phyloP scores from a whole-genome alignment of 2,329 filamentous ascomycete genomes.

The Annulohypoxylon truncatum region DNA sequence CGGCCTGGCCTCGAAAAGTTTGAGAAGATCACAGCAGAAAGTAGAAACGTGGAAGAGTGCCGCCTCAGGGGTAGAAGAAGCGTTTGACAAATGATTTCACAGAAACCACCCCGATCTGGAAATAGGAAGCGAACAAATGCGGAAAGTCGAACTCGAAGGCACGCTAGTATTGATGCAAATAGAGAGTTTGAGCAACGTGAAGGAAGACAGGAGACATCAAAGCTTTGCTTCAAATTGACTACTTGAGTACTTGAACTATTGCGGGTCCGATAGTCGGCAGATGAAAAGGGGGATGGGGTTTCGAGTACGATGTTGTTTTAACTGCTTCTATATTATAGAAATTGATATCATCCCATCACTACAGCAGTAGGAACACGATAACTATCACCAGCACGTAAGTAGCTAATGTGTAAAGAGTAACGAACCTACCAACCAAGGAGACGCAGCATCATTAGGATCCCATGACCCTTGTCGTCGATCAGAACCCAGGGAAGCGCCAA shows the following conservation, averaged over 20 bases:
- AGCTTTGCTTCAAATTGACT: conserved; percentile 37
- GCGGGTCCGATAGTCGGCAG: conserved; percentile 28
- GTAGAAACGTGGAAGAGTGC: conserved; percentile 29
- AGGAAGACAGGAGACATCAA: conserved; percentile 16
- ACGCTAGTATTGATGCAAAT: conserved; percentile 43
- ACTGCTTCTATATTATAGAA: neutral
- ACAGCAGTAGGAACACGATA: neutral
- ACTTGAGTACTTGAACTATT: conserved; percentile 2
- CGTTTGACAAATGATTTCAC: conserved; percentile 42
- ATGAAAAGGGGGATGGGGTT: conserved; percentile 22
- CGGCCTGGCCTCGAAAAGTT: conserved; percentile 24
- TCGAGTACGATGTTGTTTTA: conserved; percentile 3
- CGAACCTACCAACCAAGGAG: conserved; percentile 13
- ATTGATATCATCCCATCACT: neutral
- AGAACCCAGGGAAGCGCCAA: conserved; percentile 34
- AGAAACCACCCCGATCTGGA: conserved; percentile 49
- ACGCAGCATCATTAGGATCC: conserved; percentile 9
- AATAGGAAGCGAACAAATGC: conserved; percentile 57
- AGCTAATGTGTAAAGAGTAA: conserved; percentile 7
- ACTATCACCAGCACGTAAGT: neutral
- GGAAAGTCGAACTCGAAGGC: conserved; percentile 43
- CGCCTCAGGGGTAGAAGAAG: conserved; percentile 30
- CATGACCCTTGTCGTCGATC: conserved; percentile 45
- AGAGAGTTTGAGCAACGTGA: conserved; percentile 42
- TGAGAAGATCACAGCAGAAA: conserved; percentile 34